Conservation (phyloP, 1,284 basidiomycete species). For the Erythrobasidium hasegawianum region DNA sequence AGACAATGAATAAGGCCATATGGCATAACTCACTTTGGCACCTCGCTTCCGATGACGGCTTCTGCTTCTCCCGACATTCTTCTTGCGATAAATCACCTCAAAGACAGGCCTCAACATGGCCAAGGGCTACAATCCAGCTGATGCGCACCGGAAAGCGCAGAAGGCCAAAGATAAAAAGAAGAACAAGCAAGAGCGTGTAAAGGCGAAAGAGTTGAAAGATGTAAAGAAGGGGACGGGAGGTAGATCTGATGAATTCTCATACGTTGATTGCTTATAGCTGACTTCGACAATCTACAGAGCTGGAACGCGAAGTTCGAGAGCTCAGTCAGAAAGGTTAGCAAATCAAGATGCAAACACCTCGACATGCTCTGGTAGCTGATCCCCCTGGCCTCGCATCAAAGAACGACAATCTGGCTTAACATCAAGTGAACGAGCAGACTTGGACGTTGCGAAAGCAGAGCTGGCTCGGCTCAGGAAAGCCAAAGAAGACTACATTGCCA, state of each 20-base stretch:
- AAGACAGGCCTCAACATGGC: constrained; percentile 27
- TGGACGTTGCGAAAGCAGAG: constrained; percentile 39
- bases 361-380: neutral
- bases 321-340: constrained; percentile 22
- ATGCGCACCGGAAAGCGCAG: constrained; percentile 49
- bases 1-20: too few relatives aligned
- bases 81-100: neutral
- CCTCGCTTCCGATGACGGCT: too few relatives aligned
- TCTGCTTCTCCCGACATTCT: too few relatives aligned
- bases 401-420: neutral
- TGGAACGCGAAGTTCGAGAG: constrained; percentile 28
- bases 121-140: constrained; percentile 46
- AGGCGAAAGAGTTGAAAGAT: constrained; percentile 42
- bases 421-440: constrained; percentile 36
- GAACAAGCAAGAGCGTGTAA: constrained; percentile 46
- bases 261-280: too few relatives aligned
- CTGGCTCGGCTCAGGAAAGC: constrained; percentile 40
- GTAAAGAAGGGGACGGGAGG: constrained; percentile 41
- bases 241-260: neutral
- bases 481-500: constrained; percentile 59
- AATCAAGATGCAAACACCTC: neutral
- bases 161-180: constrained; percentile 47
- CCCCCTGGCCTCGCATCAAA: neutral
- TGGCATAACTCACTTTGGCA: too few relatives aligned
- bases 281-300: constrained; percentile 4